Percentiles rank a stretch among this genome's conserved stretches.
phyloP scores from a whole-genome alignment of 2,329 filamentous ascomycete genomes.

The Sclerotinia subarctica region DNA sequence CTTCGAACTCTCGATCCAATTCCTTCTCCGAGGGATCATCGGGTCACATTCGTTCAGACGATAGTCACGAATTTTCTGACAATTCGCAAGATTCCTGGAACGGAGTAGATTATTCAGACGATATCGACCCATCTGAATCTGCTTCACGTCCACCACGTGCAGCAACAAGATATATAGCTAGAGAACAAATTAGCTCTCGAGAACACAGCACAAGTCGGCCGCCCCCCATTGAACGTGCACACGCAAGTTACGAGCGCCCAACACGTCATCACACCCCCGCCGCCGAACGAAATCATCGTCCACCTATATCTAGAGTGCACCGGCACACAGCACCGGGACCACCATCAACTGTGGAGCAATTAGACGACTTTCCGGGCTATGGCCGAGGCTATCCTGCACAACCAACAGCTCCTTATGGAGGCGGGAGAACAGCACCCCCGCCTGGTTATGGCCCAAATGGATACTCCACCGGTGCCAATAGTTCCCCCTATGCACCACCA shows the following conservation, averaged over 20 bases:
- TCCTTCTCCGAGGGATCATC: slow-evolving; percentile 36
- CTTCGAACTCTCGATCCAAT: slow-evolving; percentile 32
- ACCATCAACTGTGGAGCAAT: slow-evolving; percentile 61
- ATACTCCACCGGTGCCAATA: slow-evolving; percentile 28
- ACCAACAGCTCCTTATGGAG: slow-evolving; percentile 34
- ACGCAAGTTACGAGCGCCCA: slow-evolving; percentile 31
- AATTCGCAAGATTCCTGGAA: slow-evolving; percentile 39
- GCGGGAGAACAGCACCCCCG: slow-evolving; percentile 28
- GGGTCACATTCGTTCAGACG: slow-evolving; percentile 37
- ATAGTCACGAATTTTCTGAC: slow-evolving; percentile 42
- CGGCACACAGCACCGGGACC: slow-evolving; percentile 48
- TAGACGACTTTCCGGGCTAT: slow-evolving; percentile 57
- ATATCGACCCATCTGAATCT: slow-evolving; percentile 57
- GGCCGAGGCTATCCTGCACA: slow-evolving; percentile 42
- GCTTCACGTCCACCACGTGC: slow-evolving; percentile 45
- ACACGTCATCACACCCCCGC: slow-evolving; percentile 39
- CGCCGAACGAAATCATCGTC: slow-evolving; percentile 38
- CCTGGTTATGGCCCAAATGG: slow-evolving; percentile 36
- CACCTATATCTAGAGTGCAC: slow-evolving; percentile 42
- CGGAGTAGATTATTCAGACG: slow-evolving; percentile 44
- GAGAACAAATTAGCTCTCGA: slow-evolving; percentile 23
- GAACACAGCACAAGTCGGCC: slow-evolving; percentile 38
- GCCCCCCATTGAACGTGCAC: slow-evolving; percentile 39
- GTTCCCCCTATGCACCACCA: slow-evolving; percentile 33
- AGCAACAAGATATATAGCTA: slow-evolving; percentile 30